These are phyloP conservation scores for Agaricus subrufescens DNA, from an alignment of 768 basidiomycete genomes.

Conservation along the genomic window DNA sequence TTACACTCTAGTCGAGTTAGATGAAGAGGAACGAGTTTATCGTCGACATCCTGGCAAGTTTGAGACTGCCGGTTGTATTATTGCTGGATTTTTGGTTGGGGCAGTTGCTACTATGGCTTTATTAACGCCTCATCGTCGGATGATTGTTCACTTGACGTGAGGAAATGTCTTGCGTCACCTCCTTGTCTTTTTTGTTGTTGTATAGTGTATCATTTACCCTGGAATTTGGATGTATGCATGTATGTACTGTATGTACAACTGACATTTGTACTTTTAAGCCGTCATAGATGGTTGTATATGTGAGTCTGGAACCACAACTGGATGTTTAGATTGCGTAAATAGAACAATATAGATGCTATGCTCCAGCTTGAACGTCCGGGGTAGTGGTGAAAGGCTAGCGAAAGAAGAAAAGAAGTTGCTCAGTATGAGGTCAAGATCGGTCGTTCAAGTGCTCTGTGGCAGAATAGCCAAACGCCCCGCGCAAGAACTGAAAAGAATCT, in stretches of 20 bases:
- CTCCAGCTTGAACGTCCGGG: no score
- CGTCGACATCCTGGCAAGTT: slow-evolving; percentile 18
- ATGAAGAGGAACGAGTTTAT: slow-evolving; percentile 5
- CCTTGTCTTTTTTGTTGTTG: no score
- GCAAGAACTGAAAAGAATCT: no score
- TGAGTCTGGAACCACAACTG: no score
- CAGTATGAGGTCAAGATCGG: no score
- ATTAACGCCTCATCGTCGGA: slow-evolving; percentile 28
- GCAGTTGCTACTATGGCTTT: slow-evolving; percentile 28
- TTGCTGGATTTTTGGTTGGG: slow-evolving; percentile 50
- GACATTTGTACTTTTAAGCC: background rate
- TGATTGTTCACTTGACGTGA: slow-evolving; percentile 25
- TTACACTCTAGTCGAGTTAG: slow-evolving; percentile 4
- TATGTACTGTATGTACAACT: background rate
- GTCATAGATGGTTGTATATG: background rate
- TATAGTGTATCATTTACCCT: background rate
- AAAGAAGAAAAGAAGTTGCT: no score
- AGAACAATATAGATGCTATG: no score
- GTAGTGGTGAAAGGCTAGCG: no score
- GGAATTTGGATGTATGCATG: background rate
- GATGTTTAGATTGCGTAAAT: no score
- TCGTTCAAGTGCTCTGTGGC: no score
- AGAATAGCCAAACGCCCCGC: no score
- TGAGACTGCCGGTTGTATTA: slow-evolving; percentile 33
- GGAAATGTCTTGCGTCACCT: background rate